Percentiles rank a stretch among this genome's conserved stretches.
Evolutionary conservation across 2,329 filamentous ascomycete species (phyloP).

Genomic region (Penicillium sp.): DNA sequence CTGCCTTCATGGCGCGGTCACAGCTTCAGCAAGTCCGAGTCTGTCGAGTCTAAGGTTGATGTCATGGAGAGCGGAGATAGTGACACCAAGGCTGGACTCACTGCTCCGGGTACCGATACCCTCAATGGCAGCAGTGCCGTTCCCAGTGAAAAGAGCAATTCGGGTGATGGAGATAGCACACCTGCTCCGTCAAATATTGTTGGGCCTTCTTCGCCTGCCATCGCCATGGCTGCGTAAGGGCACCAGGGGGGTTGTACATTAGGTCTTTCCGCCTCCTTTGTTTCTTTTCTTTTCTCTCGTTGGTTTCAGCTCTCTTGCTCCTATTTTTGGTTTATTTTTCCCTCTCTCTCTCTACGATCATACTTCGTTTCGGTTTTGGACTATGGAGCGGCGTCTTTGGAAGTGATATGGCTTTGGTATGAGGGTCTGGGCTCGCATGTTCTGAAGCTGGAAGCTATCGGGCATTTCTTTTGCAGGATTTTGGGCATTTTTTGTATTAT

Average conservation of each 20-base stretch:
- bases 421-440: background rate
- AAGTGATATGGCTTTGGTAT: background rate
- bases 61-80: conserved; percentile 56
- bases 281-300: background rate
- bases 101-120: conserved; percentile 27
- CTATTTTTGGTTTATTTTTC: background rate
- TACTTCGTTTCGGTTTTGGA: background rate
- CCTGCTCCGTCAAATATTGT: conserved; percentile 46
- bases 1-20: conserved; percentile 75
- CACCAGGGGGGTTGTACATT: conserved; percentile 25
- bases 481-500: conserved; percentile 1
- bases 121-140: conserved; percentile 48
- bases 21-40: conserved; percentile 39
- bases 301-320: conserved; percentile 4
- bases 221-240: conserved; percentile 39
- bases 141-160: conserved; percentile 60
- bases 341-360: too few species aligned
- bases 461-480: background rate
- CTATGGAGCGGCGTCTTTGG: conserved; percentile 5
- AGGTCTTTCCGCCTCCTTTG: conserved; percentile 8
- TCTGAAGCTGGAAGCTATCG: background rate
- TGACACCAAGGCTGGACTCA: conserved; percentile 55
- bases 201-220: conserved; percentile 53
- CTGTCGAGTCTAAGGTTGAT: conserved; percentile 51
- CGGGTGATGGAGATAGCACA: conserved; percentile 49